Conservation (phyloP, 495 filamentous ascomycete genomes). For the Aspergillus bridgeri region DNA sequence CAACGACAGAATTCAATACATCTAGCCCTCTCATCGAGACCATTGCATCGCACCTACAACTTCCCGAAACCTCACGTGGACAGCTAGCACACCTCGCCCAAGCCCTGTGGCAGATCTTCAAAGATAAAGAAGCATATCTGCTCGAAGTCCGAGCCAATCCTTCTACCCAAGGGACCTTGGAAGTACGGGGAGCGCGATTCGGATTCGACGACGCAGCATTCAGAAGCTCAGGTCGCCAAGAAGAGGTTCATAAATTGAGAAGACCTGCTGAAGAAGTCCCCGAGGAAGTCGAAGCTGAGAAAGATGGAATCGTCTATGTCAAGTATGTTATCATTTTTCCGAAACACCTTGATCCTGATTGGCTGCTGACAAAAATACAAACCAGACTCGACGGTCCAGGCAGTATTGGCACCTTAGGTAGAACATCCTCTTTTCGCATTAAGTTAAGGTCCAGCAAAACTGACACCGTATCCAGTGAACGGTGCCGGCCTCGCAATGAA, state of each 20-base stretch:
- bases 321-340: slow-evolving; percentile 33
- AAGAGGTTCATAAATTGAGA: slow-evolving; percentile 57
- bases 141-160: slow-evolving; percentile 48
- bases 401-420: slow-evolving; percentile 65
- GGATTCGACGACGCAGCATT: slow-evolving; percentile 80
- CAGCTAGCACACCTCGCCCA: slow-evolving; percentile 50
- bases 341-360: background rate
- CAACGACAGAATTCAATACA: slow-evolving; percentile 23
- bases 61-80: slow-evolving; percentile 39
- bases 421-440: background rate
- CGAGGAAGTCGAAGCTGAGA: slow-evolving; percentile 63
- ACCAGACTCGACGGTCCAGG: slow-evolving; percentile 45
- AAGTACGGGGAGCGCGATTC: slow-evolving; percentile 52
- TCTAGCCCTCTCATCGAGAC: slow-evolving; percentile 31
- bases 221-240: slow-evolving; percentile 60
- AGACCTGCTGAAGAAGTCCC: slow-evolving; percentile 48
- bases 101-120: slow-evolving; percentile 58
- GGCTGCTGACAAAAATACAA: slow-evolving; percentile 2
- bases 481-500: slow-evolving; percentile 93
- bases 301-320: slow-evolving; percentile 71
- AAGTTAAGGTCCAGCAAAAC: background rate
- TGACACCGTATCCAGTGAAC: slow-evolving; percentile 52
- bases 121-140: slow-evolving; percentile 63
- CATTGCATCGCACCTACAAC: slow-evolving; percentile 49
- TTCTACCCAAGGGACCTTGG: slow-evolving; percentile 36